Evolutionary conservation across 805 yeast species (phyloP), one percentile per base, ranked within the genome.

Genomic region (Hanseniaspora taiwanica): DNA sequence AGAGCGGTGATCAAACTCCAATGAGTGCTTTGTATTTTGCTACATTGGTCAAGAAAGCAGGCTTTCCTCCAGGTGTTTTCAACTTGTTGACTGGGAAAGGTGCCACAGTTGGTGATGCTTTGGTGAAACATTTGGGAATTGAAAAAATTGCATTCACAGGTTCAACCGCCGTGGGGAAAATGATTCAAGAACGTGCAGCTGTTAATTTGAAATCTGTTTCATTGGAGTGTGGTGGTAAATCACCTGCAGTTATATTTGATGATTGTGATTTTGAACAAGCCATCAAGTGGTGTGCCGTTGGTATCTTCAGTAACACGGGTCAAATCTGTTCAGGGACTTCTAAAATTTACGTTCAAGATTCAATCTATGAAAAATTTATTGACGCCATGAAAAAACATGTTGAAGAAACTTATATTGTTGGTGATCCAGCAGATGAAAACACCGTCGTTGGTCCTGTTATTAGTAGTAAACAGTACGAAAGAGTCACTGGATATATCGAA

Each of bases 261-360:
- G 74, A 69, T 46, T 70, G 71, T 14, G 64, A 68, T 48, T 45
- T 69, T 19, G 70, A 66, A 2, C 61, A 60, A 44, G 72, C 74
- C 32, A 62, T 65, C 24, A 66, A 69, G 47, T 72, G 76, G 71
- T 69, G 70, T 3, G 69, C 66, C 37, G 52, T 64, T 44, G 78
- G 78, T 52, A 72, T 74, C 46, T 73, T 73, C 62, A 67, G 62
- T 60, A 74, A 74, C 60, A 65, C 74, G 52, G 81, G 81, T 47
- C 78, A 74, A 59, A 76, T 74, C 46, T 74, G 81, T 58, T 71
- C 78, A 38, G 78, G 79, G 41, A 75, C 78, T 42, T 72, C 78
- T 18, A 66, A 79, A 59, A 60, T 73, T 37, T 72, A 71, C 48
- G 63, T 74, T 43, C 78, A 74, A 50, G 75, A 71, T 44, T 65